Conservation (phyloP, 1,284 basidiomycete genomes). For the Pholiota adiposa region DNA sequence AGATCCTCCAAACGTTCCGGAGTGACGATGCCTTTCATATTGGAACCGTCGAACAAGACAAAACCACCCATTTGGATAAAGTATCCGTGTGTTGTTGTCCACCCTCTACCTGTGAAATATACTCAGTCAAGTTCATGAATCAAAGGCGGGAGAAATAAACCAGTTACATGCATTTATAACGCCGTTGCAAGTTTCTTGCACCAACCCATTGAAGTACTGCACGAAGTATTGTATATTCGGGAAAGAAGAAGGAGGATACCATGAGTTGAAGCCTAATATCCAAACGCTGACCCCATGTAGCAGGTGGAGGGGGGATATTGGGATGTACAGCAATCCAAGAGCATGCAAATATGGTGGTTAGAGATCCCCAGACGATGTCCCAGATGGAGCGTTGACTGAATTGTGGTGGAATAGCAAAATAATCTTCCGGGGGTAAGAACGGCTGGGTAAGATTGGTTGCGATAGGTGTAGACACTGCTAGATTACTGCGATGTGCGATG, state of each 20-base stretch:
- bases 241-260: not conserved
- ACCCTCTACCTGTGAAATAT: not conserved
- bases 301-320: not conserved
- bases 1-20: not conserved
- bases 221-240: not conserved
- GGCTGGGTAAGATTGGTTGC: not conserved
- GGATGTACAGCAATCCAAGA: not conserved
- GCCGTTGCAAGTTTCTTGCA: not conserved
- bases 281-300: too few relatives aligned
- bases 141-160: not conserved
- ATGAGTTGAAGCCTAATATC: too few relatives aligned
- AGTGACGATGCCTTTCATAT: not conserved
- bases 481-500: not conserved
- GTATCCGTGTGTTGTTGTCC: not conserved
- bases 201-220: not conserved
- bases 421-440: not conserved
- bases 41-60: not conserved
- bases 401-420: not conserved
- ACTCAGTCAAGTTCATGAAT: not conserved
- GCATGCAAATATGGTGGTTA: not conserved
- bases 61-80: constrained; percentile 1
- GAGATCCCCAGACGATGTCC: not conserved
- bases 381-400: not conserved
- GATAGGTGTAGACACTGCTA: not conserved
- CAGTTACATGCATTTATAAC: not conserved